Conservation (phyloP, 345 rosid genomes). For the Punica granatum region DNA sequence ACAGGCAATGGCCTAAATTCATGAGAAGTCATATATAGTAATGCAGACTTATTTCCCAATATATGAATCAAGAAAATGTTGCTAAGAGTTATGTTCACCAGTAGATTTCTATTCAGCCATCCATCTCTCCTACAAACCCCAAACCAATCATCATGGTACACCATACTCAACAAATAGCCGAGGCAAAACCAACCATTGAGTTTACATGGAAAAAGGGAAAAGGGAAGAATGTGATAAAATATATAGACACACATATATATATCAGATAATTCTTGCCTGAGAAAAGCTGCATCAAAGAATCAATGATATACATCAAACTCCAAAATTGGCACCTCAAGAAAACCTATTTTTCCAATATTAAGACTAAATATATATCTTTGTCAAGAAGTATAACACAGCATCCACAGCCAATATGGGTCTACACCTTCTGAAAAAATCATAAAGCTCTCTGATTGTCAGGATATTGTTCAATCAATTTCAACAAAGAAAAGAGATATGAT, state of each 20-base stretch:
- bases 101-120: not conserved
- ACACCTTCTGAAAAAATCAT: not conserved
- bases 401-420: not conserved
- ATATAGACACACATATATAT: too few species aligned
- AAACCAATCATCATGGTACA: not conserved
- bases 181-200: not conserved
- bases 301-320: not conserved
- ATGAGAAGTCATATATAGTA: not conserved
- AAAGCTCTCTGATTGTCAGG: not conserved
- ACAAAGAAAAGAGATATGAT: not conserved
- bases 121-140: not conserved
- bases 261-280: not conserved
- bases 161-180: not conserved
- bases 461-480: conserved; percentile 5
- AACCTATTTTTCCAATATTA: not conserved
- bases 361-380: not conserved
- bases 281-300: not conserved
- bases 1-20: not conserved
- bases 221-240: not conserved
- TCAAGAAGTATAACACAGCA: not conserved
- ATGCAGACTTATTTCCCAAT: not conserved
- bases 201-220: not conserved
- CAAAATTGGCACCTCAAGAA: not conserved
- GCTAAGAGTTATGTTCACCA: not conserved
- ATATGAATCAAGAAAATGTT: not conserved